Evolutionary conservation across 208 protist genomes (phyloP).

Genomic region (Strigomonas culicis): DNA sequence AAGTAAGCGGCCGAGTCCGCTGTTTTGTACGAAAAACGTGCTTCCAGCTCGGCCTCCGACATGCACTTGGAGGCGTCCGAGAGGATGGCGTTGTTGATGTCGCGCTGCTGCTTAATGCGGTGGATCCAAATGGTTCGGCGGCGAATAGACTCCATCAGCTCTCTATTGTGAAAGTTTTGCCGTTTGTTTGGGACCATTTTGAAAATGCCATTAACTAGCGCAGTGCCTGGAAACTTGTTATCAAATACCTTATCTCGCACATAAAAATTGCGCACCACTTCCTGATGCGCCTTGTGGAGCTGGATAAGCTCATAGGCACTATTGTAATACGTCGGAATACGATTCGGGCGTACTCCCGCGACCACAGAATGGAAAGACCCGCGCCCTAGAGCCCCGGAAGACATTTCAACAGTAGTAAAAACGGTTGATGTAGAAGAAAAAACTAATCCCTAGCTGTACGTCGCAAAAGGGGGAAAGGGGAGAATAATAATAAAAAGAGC

Average conservation of each 20-base stretch:
- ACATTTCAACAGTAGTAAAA: slow-evolving; percentile 39
- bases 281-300: slow-evolving; percentile 63
- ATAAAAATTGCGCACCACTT: slow-evolving; percentile 70
- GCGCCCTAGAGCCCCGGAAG: slow-evolving; percentile 72
- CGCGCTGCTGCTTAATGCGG: slow-evolving; percentile 75
- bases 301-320: slow-evolving; percentile 77
- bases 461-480: neutral
- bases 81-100: slow-evolving; percentile 67
- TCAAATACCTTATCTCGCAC: slow-evolving; percentile 88
- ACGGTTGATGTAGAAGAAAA: slow-evolving; percentile 15
- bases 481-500: slow-evolving; percentile 15
- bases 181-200: slow-evolving; percentile 82
- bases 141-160: slow-evolving; percentile 78
- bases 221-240: slow-evolving; percentile 81
- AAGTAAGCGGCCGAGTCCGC: slow-evolving; percentile 84
- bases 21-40: slow-evolving; percentile 57
- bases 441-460: neutral
- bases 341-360: slow-evolving; percentile 41
- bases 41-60: slow-evolving; percentile 28
- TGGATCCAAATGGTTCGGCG: slow-evolving; percentile 78
- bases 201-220: slow-evolving; percentile 83
- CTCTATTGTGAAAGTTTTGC: slow-evolving; percentile 66
- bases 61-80: slow-evolving; percentile 25
- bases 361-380: slow-evolving; percentile 84
- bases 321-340: slow-evolving; percentile 69